A percentile compares a stretch with the other conserved stretches of the same genome.
phyloP scores from a whole-genome alignment of 495 filamentous ascomycete species.

The Chlorociboria aeruginascens region DNA sequence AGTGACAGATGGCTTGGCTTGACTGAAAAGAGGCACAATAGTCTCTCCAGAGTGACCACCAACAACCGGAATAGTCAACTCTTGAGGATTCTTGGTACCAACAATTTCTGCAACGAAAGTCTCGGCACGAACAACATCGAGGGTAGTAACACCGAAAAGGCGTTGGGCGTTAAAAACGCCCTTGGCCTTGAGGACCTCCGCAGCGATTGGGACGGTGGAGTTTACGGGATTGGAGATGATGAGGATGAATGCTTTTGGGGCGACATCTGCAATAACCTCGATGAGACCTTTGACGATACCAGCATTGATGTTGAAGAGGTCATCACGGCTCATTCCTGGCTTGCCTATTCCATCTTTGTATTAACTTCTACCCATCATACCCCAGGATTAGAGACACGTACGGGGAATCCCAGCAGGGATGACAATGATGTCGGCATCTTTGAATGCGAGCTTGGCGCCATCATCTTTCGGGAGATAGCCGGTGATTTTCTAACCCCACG shows the following conservation, averaged over 20 bases:
- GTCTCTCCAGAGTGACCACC: slow-evolving; percentile 96
- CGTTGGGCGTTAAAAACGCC: slow-evolving; percentile 86
- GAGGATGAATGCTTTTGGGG: slow-evolving; percentile 84
- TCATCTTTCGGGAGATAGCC: slow-evolving; percentile 86
- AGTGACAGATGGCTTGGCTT: slow-evolving; percentile 62
- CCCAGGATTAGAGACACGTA: slow-evolving; percentile 32
- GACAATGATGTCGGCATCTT: slow-evolving; percentile 85
- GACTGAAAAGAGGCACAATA: slow-evolving; percentile 94
- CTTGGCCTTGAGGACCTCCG: slow-evolving; percentile 86
- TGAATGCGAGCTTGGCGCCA: slow-evolving; percentile 77
- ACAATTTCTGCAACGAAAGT: slow-evolving; percentile 85
- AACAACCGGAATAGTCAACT: slow-evolving; percentile 79
- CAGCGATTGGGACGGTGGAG: slow-evolving; percentile 95
- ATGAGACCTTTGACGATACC: slow-evolving; percentile 83
- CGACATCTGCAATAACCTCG: slow-evolving; percentile 71
- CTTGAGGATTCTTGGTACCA: slow-evolving; percentile 63
- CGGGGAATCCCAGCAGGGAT: slow-evolving; percentile 97
- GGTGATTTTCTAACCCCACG: slow-evolving; percentile 58
- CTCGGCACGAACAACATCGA: slow-evolving; percentile 95
- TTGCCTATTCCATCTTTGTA: slow-evolving; percentile 50
- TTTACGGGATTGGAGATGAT: slow-evolving; percentile 99
- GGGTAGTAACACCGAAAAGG: slow-evolving; percentile 94
- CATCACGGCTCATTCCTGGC: slow-evolving; percentile 98
- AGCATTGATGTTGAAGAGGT: slow-evolving; percentile 97
- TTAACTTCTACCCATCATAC: neutral